These are phyloP conservation scores for Paragyromitra xinjiangensis DNA, from an alignment of 495 filamentous ascomycete species.

Conservation along the genomic window DNA sequence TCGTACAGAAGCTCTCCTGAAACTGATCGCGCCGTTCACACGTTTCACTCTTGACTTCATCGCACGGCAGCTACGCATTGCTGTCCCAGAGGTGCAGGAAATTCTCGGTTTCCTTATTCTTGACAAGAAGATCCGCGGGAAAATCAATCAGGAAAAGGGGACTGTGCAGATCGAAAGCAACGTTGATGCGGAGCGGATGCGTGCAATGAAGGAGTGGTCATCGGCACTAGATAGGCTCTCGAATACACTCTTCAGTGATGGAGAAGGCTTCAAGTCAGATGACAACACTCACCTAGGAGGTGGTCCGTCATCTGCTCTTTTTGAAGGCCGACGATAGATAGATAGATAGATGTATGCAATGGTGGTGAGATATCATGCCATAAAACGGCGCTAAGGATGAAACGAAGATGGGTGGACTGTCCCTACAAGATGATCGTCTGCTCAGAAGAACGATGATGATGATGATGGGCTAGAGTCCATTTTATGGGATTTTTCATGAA, in stretches of 20 bases:
- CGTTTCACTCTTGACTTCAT: conserved; percentile 88
- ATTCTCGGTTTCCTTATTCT: conserved; percentile 93
- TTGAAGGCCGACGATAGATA: conserved; percentile 44
- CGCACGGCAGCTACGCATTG: conserved; percentile 83
- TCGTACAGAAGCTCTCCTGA: conserved; percentile 93
- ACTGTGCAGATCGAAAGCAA: conserved; percentile 80
- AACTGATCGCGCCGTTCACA: conserved; percentile 93
- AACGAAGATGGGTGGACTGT: neutral
- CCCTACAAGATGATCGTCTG: neutral
- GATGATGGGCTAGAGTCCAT: conserved; percentile 1
- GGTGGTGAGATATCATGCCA: neutral
- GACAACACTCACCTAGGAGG: conserved; percentile 46
- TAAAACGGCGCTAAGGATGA: neutral
- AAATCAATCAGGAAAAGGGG: conserved; percentile 87
- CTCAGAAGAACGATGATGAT: neutral
- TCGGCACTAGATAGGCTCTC: conserved; percentile 72
- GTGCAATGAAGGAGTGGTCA: conserved; percentile 77
- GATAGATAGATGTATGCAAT: neutral
- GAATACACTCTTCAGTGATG: conserved; percentile 71
- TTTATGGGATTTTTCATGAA: conserved; percentile 16
- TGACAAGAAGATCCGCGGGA: conserved; percentile 82
- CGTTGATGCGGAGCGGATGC: conserved; percentile 76
- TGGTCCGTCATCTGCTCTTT: conserved; percentile 40
- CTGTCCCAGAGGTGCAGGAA: conserved; percentile 84
- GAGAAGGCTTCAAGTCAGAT: conserved; percentile 71